These are phyloP conservation scores for Monilinia aucupariae DNA, from an alignment of 2,329 filamentous ascomycete genomes.

Conservation along the genomic window DNA sequence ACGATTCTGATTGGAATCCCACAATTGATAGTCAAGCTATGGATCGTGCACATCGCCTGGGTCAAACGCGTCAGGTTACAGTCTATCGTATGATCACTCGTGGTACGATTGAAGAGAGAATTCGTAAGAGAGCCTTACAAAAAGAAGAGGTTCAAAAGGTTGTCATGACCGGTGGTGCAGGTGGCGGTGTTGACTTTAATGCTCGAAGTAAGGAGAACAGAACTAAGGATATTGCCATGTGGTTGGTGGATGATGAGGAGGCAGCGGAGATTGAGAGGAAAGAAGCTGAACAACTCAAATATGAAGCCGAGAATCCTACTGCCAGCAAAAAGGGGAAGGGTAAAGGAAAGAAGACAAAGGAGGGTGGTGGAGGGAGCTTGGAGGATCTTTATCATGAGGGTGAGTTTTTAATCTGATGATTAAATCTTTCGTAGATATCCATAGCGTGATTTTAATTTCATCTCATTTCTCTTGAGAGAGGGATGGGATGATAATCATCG, in stretches of 20 bases:
- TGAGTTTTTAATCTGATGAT: conserved; percentile 44
- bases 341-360: conserved; percentile 45
- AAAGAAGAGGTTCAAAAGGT: conserved; percentile 99
- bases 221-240: conserved; percentile 97
- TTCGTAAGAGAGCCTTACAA: conserved; percentile 91
- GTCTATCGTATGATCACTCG: conserved; percentile 97
- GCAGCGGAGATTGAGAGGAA: conserved; percentile 89
- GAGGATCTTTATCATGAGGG: conserved; percentile 99
- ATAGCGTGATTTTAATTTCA: background rate
- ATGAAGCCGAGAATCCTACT: conserved; percentile 54
- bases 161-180: conserved; percentile 81
- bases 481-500: conserved; percentile 1
- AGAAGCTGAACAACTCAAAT: conserved; percentile 73
- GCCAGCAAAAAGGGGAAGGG: conserved; percentile 56
- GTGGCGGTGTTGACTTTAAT: conserved; percentile 90
- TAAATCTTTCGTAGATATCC: conserved; percentile 13
- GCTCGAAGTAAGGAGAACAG: conserved; percentile 84
- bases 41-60: conserved; percentile 96
- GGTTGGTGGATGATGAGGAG: conserved; percentile 96
- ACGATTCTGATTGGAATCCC: conserved; percentile 99
- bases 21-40: conserved; percentile 98
- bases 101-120: conserved; percentile 95
- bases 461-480: conserved; percentile 11
- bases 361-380: conserved; percentile 55
- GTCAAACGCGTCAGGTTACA: conserved; percentile 91